A percentile compares a stretch with the other conserved stretches of the same genome.
Conservation (phyloP, 1,284 basidiomycete species). For the Ustilago hordei region DNA sequence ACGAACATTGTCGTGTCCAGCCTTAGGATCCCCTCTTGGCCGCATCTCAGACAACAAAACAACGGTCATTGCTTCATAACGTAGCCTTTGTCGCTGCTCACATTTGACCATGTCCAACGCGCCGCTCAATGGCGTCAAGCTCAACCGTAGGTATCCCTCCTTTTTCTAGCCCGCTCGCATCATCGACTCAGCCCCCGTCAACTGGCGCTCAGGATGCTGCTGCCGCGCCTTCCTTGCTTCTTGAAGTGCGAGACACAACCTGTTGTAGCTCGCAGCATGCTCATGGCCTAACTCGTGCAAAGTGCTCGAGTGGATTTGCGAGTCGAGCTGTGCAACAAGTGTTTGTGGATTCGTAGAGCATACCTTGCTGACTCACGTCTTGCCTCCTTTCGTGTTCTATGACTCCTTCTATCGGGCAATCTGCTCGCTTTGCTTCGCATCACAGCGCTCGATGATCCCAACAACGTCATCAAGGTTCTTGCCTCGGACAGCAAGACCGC, state of each 20-base stretch:
- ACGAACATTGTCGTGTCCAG: not conserved
- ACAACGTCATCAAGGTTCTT: conserved; percentile 91
- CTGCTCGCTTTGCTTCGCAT: not conserved
- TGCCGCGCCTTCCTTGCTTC: not conserved
- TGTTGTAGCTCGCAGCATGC: not conserved
- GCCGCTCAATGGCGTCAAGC: conserved; percentile 61
- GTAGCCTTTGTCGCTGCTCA: conserved; percentile 6
- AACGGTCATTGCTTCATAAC: conserved; percentile 1
- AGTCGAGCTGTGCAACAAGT: not conserved
- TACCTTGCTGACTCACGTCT: not conserved
- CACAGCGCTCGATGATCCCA: conserved; percentile 80
- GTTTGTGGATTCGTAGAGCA: not conserved
- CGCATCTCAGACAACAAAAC: not conserved
- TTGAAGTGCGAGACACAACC: not conserved
- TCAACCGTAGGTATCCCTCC: conserved; percentile 39
- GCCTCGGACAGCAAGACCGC: conserved; percentile 95
- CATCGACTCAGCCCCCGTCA: conserved; percentile 4
- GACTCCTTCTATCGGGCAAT: not conserved
- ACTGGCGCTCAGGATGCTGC: not conserved
- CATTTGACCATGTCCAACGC: conserved; percentile 54
- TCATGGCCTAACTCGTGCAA: not conserved
- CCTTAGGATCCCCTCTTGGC: not conserved
- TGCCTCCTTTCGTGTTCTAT: not conserved
- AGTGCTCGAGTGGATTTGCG: not conserved
- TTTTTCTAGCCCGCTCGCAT: not conserved